Conservation (phyloP, 1,139 yeast species). For the Yamadazyma jaroonii region DNA sequence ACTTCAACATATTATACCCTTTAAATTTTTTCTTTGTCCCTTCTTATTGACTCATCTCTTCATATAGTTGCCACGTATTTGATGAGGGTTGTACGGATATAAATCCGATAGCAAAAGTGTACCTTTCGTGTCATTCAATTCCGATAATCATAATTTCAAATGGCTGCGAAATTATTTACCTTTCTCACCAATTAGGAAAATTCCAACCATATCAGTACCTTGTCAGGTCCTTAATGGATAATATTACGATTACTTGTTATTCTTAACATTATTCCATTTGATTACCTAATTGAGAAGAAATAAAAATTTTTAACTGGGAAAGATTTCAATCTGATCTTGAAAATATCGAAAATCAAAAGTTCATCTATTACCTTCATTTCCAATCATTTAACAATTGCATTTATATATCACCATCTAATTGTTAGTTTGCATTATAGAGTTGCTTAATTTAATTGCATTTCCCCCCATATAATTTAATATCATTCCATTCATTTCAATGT, state of each 20-base stretch:
- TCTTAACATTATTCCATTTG: background rate
- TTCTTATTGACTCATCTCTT: too few relatives aligned
- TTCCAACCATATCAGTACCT: background rate
- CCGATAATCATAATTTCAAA: background rate
- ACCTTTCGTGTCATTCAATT: too few relatives aligned
- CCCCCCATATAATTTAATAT: too few relatives aligned
- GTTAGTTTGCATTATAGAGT: constrained; percentile 1
- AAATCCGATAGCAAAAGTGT: too few relatives aligned
- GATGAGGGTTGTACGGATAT: too few relatives aligned
- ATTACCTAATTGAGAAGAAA: constrained; percentile 8
- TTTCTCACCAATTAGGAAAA: constrained; percentile 1
- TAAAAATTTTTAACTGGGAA: constrained; percentile 3
- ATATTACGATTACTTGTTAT: background rate
- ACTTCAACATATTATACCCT: too few relatives aligned
- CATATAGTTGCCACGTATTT: too few relatives aligned
- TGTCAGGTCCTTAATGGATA: background rate
- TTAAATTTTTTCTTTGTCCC: too few relatives aligned
- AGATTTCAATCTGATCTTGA: background rate
- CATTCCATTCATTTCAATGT: constrained; percentile 8
- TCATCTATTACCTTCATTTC: background rate
- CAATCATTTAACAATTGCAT: constrained; percentile 1
- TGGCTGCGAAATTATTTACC: constrained; percentile 5
- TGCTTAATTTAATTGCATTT: background rate
- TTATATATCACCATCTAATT: background rate
- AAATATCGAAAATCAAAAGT: too few relatives aligned